These are phyloP conservation scores for Eudorina sp. DNA, from an alignment of 139 green algal species.

Conservation along the genomic window DNA sequence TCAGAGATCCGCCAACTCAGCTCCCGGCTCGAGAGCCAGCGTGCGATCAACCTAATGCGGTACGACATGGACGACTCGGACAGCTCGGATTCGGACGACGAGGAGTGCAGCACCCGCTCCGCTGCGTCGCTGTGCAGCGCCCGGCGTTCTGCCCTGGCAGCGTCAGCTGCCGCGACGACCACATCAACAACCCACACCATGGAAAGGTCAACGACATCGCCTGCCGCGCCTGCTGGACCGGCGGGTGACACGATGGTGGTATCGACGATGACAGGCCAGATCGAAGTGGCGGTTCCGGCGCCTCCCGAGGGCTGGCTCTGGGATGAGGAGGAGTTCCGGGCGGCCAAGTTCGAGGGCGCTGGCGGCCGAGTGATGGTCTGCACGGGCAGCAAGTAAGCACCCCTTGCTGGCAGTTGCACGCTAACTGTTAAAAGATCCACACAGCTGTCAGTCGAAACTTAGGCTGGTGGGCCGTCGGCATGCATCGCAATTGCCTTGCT, in stretches of 20 bases:
- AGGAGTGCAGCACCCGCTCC: background rate
- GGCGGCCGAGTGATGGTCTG: conserved; percentile 40
- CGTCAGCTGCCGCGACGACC: background rate
- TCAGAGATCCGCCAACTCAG: conserved; percentile 13
- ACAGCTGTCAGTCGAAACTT: background rate
- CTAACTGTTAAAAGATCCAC: background rate
- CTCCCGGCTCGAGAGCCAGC: background rate
- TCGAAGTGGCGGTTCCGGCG: conserved; percentile 17
- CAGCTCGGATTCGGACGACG: conserved; percentile 18
- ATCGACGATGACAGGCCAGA: background rate
- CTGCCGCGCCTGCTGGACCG: background rate
- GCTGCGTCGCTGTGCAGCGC: background rate
- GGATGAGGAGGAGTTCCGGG: conserved; percentile 35
- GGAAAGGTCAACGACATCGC: background rate
- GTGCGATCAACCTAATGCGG: background rate
- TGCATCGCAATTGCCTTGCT: too few relatives aligned
- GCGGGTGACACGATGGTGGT: conserved; percentile 2
- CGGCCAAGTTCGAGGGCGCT: conserved; percentile 16
- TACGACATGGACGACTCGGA: background rate
- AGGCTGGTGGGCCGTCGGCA: too few relatives aligned
- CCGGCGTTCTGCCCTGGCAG: background rate
- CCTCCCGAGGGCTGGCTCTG: conserved; percentile 11
- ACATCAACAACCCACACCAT: background rate
- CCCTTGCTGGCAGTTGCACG: background rate
- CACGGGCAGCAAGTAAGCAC: conserved; percentile 40